A percentile compares a stretch with the other conserved stretches of the same genome.
These are phyloP conservation scores for Cordyceps tenuipes DNA, from an alignment of 2,329 filamentous ascomycete species.

Conservation along the genomic window DNA sequence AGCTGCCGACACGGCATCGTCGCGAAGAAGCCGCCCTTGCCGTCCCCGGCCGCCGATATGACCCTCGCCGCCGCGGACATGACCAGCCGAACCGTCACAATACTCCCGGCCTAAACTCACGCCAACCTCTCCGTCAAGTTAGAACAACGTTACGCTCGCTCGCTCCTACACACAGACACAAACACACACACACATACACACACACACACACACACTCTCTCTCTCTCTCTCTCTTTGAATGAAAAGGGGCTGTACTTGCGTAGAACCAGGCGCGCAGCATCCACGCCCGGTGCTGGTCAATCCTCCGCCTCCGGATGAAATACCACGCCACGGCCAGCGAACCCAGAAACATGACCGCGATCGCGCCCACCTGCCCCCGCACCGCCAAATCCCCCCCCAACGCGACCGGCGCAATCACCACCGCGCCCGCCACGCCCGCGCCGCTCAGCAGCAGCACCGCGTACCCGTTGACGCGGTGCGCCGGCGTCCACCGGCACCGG, in stretches of 20 bases:
- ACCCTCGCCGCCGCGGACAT: constrained; percentile 31
- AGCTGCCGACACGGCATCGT: constrained; percentile 39
- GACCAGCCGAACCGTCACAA: constrained; percentile 42
- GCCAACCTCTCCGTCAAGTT: not conserved
- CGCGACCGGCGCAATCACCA: constrained; percentile 41
- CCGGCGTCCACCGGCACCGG: constrained; percentile 35
- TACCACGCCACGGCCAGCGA: constrained; percentile 38
- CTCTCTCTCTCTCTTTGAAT: too few relatives aligned
- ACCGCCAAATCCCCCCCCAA: constrained; percentile 44
- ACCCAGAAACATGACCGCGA: constrained; percentile 35
- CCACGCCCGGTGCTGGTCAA: constrained; percentile 54
- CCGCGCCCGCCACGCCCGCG: constrained; percentile 34
- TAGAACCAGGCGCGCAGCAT: constrained; percentile 48
- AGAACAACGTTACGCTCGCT: too few relatives aligned
- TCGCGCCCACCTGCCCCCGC: constrained; percentile 32
- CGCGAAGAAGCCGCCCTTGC: constrained; percentile 17
- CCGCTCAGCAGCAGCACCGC: constrained; percentile 39
- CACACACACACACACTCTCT: too few relatives aligned
- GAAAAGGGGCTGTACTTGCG: too few relatives aligned
- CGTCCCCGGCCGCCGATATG: constrained; percentile 20
- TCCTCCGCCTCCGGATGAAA: constrained; percentile 50
- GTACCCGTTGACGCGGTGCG: constrained; percentile 55
- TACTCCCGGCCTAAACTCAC: constrained; percentile 32
- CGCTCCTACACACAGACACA: not conserved
- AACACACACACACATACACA: not conserved